A percentile compares a stretch with the other conserved stretches of the same genome.
phyloP scores from a whole-genome alignment of 495 filamentous ascomycete species.

The Penicillium diatomitis region DNA sequence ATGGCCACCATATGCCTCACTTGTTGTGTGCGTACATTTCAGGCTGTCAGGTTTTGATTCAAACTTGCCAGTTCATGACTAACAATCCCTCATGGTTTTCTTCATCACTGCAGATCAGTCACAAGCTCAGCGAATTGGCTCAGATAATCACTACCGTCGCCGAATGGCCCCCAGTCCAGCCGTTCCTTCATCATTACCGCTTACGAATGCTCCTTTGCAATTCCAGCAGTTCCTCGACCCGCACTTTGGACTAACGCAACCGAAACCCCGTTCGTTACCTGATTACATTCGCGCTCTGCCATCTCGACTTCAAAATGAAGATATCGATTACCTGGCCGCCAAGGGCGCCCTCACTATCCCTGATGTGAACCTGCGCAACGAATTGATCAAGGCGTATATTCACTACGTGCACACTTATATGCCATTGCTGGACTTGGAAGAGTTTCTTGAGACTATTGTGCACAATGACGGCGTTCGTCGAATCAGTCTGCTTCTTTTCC shows the following conservation, averaged over 20 bases:
- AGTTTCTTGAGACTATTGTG: conserved; percentile 60
- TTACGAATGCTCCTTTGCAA: conserved; percentile 30
- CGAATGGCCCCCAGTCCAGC: conserved; percentile 31
- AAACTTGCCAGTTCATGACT: background rate
- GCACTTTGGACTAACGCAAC: conserved; percentile 18
- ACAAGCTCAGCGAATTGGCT: conserved; percentile 25
- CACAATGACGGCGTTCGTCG: conserved; percentile 55
- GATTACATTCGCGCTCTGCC: conserved; percentile 69
- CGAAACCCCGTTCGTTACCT: conserved; percentile 40
- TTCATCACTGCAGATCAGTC: conserved; percentile 24
- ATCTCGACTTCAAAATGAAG: conserved; percentile 56
- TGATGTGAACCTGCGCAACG: conserved; percentile 55
- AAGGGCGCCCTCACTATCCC: conserved; percentile 72
- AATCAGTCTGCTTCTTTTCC: conserved; percentile 71
- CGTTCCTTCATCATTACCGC: conserved; percentile 28
- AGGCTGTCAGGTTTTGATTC: too few relatives aligned
- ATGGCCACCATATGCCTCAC: conserved; percentile 42
- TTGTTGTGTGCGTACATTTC: conserved; percentile 30
- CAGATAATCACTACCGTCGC: conserved; percentile 24
- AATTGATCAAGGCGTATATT: conserved; percentile 63
- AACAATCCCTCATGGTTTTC: background rate
- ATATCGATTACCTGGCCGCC: conserved; percentile 61
- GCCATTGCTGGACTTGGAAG: conserved; percentile 71
- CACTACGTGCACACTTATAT: conserved; percentile 85
- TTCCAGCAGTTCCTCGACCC: conserved; percentile 35